These are phyloP conservation scores for Neophaeococcomyces aloes DNA, from an alignment of 2,329 filamentous ascomycete genomes.

Conservation along the genomic window DNA sequence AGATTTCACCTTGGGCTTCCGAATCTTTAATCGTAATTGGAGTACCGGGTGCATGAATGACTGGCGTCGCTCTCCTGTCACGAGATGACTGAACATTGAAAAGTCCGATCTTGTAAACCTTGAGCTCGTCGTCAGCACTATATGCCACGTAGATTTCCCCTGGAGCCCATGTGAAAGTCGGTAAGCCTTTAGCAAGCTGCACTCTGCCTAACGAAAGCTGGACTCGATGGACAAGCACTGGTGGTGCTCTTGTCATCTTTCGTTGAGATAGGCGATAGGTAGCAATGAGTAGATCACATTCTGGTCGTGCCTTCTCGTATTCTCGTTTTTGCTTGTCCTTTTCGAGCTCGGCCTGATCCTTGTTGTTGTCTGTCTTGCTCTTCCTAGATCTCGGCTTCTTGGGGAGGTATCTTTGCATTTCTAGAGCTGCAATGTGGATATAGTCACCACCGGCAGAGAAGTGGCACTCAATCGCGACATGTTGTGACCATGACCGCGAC, in stretches of 20 bases:
- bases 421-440: not conserved
- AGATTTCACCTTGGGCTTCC: no score
- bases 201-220: no score
- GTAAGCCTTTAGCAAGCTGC: no score
- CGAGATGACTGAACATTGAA: no score
- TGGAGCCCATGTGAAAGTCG: no score
- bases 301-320: not conserved
- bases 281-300: not conserved
- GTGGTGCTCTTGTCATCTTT: not conserved
- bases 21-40: no score
- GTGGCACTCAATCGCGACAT: not conserved
- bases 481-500: not conserved
- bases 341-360: not conserved
- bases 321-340: not conserved
- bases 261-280: not conserved
- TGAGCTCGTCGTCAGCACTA: no score
- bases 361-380: not conserved
- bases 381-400: no score
- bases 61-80: no score
- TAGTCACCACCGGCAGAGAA: not conserved
- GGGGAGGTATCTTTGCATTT: not conserved
- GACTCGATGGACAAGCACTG: not conserved
- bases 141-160: no score
- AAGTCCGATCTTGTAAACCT: no score
- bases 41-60: no score